Conservation (phyloP, 2,329 filamentous ascomycete species). For the Monosporascus cannonballus region DNA sequence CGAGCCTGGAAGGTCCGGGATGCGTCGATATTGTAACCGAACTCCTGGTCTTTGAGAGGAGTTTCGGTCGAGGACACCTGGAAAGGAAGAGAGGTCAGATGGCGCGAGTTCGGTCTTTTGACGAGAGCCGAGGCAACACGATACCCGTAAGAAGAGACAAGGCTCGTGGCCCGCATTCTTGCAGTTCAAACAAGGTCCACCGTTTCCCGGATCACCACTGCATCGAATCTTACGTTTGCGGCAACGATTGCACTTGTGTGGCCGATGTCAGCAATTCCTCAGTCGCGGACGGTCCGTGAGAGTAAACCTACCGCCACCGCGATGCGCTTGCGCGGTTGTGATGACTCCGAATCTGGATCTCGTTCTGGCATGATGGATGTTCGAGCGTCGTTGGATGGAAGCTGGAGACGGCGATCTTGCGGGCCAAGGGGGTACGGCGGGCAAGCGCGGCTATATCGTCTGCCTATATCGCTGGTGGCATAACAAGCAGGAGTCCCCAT, state of each 20-base stretch:
- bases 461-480: conserved; percentile 27
- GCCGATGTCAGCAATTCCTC: conserved; percentile 12
- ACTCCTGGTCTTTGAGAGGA: conserved; percentile 28
- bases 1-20: conserved; percentile 28
- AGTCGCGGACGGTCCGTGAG: not conserved
- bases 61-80: conserved; percentile 35
- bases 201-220: conserved; percentile 74
- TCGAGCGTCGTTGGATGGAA: conserved; percentile 30
- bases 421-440: conserved; percentile 31
- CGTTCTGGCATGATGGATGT: conserved; percentile 35
- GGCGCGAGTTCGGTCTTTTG: conserved; percentile 4
- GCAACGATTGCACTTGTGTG: conserved; percentile 72
- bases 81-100: conserved; percentile 8
- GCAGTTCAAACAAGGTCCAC: conserved; percentile 78
- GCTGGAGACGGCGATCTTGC: conserved; percentile 31
- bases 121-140: conserved; percentile 4
- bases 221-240: conserved; percentile 93
- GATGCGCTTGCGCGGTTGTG: conserved; percentile 50
- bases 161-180: conserved; percentile 62
- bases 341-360: conserved; percentile 34
- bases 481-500: conserved; percentile 39
- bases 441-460: conserved; percentile 35
- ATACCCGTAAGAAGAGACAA: conserved; percentile 79
- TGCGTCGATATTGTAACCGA: conserved; percentile 30
- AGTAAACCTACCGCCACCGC: conserved; percentile 49